These are phyloP conservation scores for Didymella exigua DNA, from an alignment of 2,329 filamentous ascomycete species.

Conservation along the genomic window DNA sequence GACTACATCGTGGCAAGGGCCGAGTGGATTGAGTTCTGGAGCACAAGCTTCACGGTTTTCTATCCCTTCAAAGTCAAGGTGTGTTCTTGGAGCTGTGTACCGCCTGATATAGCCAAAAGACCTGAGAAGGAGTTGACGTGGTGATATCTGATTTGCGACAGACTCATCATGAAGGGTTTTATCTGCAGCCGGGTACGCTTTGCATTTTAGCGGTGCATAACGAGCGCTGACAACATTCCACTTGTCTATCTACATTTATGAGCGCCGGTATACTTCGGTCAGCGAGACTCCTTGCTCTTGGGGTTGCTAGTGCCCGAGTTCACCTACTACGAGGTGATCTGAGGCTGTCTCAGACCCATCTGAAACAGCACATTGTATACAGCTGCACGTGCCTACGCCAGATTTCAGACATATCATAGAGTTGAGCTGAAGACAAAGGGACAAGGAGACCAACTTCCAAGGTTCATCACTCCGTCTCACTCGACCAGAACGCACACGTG, in stretches of 20 bases:
- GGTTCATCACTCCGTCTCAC: neutral
- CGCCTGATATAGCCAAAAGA: conserved; percentile 21
- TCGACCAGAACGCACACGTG: neutral
- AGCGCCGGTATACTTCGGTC: neutral
- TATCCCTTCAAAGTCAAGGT: conserved; percentile 35
- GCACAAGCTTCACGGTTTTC: conserved; percentile 5
- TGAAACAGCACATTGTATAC: neutral
- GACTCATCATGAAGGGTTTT: too few relatives aligned
- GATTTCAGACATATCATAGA: neutral
- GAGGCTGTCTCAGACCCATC: neutral
- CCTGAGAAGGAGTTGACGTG: conserved; percentile 15
- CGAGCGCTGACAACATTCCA: neutral
- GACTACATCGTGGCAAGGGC: conserved; percentile 37
- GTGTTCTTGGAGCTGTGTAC: conserved; percentile 43
- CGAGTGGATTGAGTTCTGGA: conserved; percentile 44
- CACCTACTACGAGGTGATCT: neutral
- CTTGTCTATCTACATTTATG: neutral
- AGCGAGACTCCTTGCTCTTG: neutral
- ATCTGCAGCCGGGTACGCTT: neutral
- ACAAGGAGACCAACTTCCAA: neutral
- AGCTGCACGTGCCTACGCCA: neutral
- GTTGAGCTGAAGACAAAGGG: neutral
- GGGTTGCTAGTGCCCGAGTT: neutral
- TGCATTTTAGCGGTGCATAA: neutral
- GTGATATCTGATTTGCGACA: neutral